Conservation (phyloP, 2,329 filamentous ascomycete species). For the Cephalotrichum gorgonifer region DNA sequence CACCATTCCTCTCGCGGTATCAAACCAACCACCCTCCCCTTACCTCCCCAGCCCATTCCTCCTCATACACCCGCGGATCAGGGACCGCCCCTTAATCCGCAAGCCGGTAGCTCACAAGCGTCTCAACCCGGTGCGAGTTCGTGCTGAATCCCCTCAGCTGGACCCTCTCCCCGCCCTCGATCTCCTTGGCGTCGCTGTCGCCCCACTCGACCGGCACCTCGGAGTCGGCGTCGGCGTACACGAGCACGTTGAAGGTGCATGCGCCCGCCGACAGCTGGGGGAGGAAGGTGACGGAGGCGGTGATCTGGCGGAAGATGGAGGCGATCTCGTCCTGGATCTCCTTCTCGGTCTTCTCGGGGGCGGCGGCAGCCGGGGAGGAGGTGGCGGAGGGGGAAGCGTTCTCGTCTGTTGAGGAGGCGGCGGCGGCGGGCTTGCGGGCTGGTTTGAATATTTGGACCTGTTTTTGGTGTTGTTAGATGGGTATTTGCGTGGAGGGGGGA, state of each 20-base stretch:
- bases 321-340: slow-evolving; percentile 96
- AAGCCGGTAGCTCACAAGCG: slow-evolving; percentile 82
- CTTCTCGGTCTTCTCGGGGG: slow-evolving; percentile 73
- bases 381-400: slow-evolving; percentile 33
- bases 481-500: slow-evolving; percentile 8
- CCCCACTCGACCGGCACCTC: slow-evolving; percentile 98
- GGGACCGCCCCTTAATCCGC: not conserved
- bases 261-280: slow-evolving; percentile 78
- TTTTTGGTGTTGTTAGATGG: slow-evolving; percentile 5
- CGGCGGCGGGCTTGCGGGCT: slow-evolving; percentile 41
- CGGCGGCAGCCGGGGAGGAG: slow-evolving; percentile 6
- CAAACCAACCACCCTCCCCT: not conserved
- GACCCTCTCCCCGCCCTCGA: slow-evolving; percentile 86
- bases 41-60: not conserved
- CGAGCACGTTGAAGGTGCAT: slow-evolving; percentile 97
- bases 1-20: no score
- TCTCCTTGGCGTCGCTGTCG: slow-evolving; percentile 96
- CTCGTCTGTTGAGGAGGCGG: slow-evolving; percentile 53
- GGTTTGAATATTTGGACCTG: slow-evolving; percentile 33
- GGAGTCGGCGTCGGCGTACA: slow-evolving; percentile 93
- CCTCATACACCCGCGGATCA: no score
- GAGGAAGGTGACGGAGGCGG: slow-evolving; percentile 91
- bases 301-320: slow-evolving; percentile 95
- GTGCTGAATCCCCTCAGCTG: slow-evolving; percentile 95
- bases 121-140: slow-evolving; percentile 87